These are phyloP conservation scores for Vitis labrusca DNA, from an alignment of 164 flowering plant genomes.

Conservation along the genomic window DNA sequence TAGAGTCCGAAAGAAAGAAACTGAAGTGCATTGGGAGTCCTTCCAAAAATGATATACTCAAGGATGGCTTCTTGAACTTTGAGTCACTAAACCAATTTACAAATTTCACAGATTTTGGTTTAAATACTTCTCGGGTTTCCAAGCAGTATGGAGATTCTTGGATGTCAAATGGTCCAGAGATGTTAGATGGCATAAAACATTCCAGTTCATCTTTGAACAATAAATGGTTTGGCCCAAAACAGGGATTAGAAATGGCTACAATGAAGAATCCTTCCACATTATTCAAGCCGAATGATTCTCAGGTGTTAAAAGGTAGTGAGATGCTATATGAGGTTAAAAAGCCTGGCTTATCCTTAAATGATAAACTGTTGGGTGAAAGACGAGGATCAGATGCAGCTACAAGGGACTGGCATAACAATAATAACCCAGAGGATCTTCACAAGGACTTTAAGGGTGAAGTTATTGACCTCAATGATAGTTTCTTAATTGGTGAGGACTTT, in stretches of 20 bases:
- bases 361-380: conserved; percentile 22
- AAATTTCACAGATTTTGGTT: conserved; percentile 20
- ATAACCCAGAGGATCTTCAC: conserved; percentile 19
- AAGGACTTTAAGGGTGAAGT: conserved; percentile 53
- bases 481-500: conserved; percentile 24
- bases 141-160: conserved; percentile 15
- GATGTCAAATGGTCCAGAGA: conserved; percentile 20
- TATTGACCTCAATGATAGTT: conserved; percentile 36
- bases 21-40: conserved; percentile 24
- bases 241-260: conserved; percentile 2
- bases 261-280: conserved; percentile 16
- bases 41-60: conserved; percentile 22
- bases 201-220: conserved; percentile 9
- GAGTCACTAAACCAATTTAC: conserved; percentile 21
- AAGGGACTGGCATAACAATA: conserved; percentile 12
- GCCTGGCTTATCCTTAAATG: conserved; percentile 18
- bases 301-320: conserved; percentile 17
- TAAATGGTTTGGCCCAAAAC: conserved; percentile 15
- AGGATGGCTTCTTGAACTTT: conserved; percentile 26
- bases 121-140: conserved; percentile 18
- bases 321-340: conserved; percentile 18
- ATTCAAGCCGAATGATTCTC: conserved; percentile 21
- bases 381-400: conserved; percentile 17
- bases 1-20: conserved; percentile 42
- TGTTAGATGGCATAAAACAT: conserved; percentile 7